These are phyloP conservation scores for Sphenostylis stenocarpa DNA, from an alignment of 306 rosid species.

Conservation along the genomic window DNA sequence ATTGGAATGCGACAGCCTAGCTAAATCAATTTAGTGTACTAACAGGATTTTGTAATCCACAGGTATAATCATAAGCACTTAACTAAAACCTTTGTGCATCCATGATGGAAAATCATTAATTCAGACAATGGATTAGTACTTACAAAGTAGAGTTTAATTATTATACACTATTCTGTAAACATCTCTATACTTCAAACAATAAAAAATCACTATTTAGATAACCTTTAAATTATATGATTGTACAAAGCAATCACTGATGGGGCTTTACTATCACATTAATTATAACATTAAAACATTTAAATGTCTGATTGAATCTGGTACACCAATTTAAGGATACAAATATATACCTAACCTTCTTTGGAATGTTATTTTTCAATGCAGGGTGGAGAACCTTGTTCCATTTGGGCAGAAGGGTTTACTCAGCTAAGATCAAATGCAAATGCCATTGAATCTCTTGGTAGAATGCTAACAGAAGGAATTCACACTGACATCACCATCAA, in stretches of 20 bases:
- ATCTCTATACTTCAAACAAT: background rate
- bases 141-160: background rate
- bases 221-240: background rate
- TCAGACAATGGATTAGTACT: background rate
- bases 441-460: constrained; percentile 68
- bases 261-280: too few relatives aligned
- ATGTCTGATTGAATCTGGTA: too few relatives aligned
- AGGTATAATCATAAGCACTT: background rate
- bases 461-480: constrained; percentile 81
- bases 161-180: background rate
- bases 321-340: background rate
- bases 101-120: constrained; percentile 27
- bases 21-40: constrained; percentile 16
- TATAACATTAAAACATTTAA: too few relatives aligned
- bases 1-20: background rate
- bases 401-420: constrained; percentile 70
- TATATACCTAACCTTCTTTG: constrained; percentile 4
- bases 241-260: too few relatives aligned
- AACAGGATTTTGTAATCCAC: constrained; percentile 9
- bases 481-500: constrained; percentile 88
- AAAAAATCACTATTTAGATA: background rate
- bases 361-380: constrained; percentile 29
- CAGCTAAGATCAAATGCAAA: constrained; percentile 60
- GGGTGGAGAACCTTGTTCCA: constrained; percentile 86
- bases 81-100: constrained; percentile 1